phyloP scores from a whole-genome alignment of 192 early-diverging fungal species.

The Chytriomyces sp. region DNA sequence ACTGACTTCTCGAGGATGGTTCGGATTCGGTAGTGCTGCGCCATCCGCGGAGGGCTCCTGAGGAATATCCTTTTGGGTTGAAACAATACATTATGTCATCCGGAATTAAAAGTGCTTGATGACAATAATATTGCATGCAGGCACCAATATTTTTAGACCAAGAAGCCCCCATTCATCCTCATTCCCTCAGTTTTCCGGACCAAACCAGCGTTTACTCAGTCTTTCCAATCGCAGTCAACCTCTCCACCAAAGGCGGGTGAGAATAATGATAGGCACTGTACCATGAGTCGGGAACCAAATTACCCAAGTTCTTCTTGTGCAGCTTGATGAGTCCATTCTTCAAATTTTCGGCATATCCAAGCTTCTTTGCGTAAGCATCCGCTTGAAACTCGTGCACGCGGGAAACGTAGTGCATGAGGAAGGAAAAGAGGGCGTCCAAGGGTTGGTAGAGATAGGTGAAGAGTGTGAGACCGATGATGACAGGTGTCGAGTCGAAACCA shows the following conservation, averaged over 20 bases:
- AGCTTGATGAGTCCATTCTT: constrained; percentile 84
- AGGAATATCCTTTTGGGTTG: too few relatives aligned
- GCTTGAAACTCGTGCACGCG: constrained; percentile 92
- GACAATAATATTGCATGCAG: too few relatives aligned
- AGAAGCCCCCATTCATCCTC: too few relatives aligned
- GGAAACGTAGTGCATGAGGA: constrained; percentile 78
- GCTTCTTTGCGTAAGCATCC: constrained; percentile 85
- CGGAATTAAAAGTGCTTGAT: too few relatives aligned
- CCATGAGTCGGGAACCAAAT: constrained; percentile 60
- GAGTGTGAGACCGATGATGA: constrained; percentile 86
- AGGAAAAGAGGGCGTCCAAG: constrained; percentile 72
- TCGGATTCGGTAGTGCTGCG: too few relatives aligned
- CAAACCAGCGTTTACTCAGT: too few relatives aligned
- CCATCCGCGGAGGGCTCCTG: too few relatives aligned
- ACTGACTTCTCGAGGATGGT: too few relatives aligned
- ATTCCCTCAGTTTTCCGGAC: too few relatives aligned
- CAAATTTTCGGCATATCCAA: constrained; percentile 71
- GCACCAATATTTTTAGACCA: too few relatives aligned
- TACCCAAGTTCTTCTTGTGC: constrained; percentile 84
- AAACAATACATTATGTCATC: too few relatives aligned
- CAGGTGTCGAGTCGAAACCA: constrained; percentile 76
- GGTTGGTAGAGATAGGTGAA: constrained; percentile 75
- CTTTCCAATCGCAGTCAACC: constrained; percentile 65
- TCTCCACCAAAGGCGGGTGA: constrained; percentile 90
- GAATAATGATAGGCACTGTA: constrained; percentile 92